These are phyloP conservation scores for Xylaria bambusicola DNA, from an alignment of 495 filamentous ascomycete genomes.

Conservation along the genomic window DNA sequence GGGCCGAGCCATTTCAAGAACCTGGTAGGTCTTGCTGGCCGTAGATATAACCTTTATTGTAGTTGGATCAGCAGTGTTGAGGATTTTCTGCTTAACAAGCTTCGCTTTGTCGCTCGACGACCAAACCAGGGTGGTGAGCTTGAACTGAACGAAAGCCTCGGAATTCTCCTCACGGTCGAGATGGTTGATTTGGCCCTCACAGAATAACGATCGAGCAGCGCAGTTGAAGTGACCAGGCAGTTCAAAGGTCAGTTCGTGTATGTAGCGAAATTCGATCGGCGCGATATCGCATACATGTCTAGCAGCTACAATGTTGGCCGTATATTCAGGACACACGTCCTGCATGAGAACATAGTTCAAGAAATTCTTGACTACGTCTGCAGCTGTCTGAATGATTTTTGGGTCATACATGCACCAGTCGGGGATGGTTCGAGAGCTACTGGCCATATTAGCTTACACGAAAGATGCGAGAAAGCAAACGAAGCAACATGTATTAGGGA, in stretches of 20 bases:
- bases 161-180: slow-evolving; percentile 16
- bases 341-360: slow-evolving; percentile 84
- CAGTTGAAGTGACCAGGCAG: slow-evolving; percentile 77
- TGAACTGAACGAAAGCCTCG: slow-evolving; percentile 26
- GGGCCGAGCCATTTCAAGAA: slow-evolving; percentile 22
- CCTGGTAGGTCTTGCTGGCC: slow-evolving; percentile 29
- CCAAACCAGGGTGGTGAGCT: slow-evolving; percentile 22
- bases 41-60: slow-evolving; percentile 24
- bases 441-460: slow-evolving; percentile 12
- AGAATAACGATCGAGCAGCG: slow-evolving; percentile 39
- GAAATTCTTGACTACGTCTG: slow-evolving; percentile 74
- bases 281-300: slow-evolving; percentile 68
- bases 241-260: slow-evolving; percentile 44
- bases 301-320: slow-evolving; percentile 64
- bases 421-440: slow-evolving; percentile 41
- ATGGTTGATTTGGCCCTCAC: slow-evolving; percentile 20
- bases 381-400: slow-evolving; percentile 27
- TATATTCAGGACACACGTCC: slow-evolving; percentile 81
- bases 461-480: not conserved
- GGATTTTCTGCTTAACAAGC: slow-evolving; percentile 15
- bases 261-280: slow-evolving; percentile 63
- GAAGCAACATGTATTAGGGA: not conserved
- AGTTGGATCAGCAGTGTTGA: slow-evolving; percentile 21
- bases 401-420: slow-evolving; percentile 29
- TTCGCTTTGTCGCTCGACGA: slow-evolving; percentile 13